phyloP scores from a whole-genome alignment of 768 basidiomycete genomes.

The Tricholoma furcatifolium region DNA sequence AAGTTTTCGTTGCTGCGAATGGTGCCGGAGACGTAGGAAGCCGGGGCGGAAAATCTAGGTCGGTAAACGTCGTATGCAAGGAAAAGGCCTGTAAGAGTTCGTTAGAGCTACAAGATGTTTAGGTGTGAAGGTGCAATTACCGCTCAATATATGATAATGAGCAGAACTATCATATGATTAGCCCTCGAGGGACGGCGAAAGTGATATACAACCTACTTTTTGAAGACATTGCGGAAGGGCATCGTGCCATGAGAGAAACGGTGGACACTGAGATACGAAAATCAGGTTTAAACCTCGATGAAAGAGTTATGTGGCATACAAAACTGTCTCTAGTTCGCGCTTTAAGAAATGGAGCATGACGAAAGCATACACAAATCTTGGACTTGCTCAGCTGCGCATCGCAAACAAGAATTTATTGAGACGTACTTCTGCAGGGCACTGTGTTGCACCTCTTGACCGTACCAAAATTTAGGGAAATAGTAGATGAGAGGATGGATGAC shows the following conservation, averaged over 20 bases:
- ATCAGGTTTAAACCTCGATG: not conserved
- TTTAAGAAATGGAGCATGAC: conserved; percentile 88
- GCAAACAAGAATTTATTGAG: not conserved
- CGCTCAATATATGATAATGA: conserved; percentile 85
- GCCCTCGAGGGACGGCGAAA: not conserved
- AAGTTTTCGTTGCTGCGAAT: conserved; percentile 64
- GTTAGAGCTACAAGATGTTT: not conserved
- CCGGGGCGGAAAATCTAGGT: conserved; percentile 68
- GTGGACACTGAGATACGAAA: conserved; percentile 60
- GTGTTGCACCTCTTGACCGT: conserved; percentile 68
- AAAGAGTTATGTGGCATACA: conserved; percentile 45
- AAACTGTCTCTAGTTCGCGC: conserved; percentile 89
- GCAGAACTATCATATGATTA: conserved; percentile 58
- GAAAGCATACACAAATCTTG: conserved; percentile 65
- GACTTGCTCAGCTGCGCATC: conserved; percentile 6
- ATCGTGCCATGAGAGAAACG: conserved; percentile 95
- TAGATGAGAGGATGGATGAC: conserved; percentile 87
- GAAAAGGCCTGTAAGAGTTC: conserved; percentile 52
- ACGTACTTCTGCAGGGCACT: conserved; percentile 72
- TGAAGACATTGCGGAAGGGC: conserved; percentile 83
- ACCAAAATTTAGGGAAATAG: conserved; percentile 66
- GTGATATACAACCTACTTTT: conserved; percentile 62
- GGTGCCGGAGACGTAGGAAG: conserved; percentile 61
- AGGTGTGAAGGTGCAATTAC: conserved; percentile 27
- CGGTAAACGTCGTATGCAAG: conserved; percentile 83